Conservation (phyloP, 2,329 filamentous ascomycete genomes). For the Alternaria arbusti region DNA sequence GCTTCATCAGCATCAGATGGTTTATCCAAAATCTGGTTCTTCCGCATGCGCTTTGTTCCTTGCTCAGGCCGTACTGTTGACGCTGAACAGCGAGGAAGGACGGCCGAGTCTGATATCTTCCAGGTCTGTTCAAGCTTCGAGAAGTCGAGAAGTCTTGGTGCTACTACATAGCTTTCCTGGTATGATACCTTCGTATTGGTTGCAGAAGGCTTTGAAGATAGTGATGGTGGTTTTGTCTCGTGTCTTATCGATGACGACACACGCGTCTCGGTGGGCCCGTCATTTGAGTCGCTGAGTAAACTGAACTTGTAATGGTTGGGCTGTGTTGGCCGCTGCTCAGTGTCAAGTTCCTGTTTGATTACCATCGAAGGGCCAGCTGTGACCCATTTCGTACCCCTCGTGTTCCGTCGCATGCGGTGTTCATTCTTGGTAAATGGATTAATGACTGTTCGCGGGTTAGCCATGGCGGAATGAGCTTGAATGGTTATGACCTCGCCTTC, state of each 20-base stretch:
- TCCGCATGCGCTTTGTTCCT: not conserved
- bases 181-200: not conserved
- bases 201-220: not conserved
- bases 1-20: not conserved
- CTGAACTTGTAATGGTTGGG: not conserved
- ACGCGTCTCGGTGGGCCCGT: not conserved
- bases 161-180: not conserved
- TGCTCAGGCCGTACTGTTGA: not conserved
- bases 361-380: not conserved
- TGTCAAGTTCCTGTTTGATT: not conserved
- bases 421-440: conserved; percentile 13
- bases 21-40: not conserved
- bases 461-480: not conserved
- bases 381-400: conserved; percentile 8
- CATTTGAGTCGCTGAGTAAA: not conserved
- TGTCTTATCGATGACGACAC: not conserved
- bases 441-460: not conserved
- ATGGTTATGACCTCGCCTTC: not conserved
- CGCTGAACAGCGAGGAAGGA: not conserved
- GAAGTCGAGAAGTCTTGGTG: not conserved
- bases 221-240: not conserved
- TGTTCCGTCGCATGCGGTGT: conserved; percentile 8
- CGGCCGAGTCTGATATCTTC: not conserved
- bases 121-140: not conserved
- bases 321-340: not conserved